phyloP scores from a whole-genome alignment of 495 filamentous ascomycete species.

The Penicillium ochrochloron region DNA sequence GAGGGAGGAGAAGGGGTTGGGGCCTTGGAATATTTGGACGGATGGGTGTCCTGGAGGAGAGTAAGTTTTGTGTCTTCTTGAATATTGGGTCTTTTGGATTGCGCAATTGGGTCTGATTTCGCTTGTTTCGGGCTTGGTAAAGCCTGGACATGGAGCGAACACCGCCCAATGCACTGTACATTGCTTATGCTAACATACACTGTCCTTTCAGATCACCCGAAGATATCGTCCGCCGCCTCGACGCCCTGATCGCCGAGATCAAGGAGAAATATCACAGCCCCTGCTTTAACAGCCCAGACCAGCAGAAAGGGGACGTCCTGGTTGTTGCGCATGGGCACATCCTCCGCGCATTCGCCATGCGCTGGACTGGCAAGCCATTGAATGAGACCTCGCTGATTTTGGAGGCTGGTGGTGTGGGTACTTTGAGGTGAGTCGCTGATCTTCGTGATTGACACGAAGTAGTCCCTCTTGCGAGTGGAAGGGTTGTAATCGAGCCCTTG shows the following conservation, averaged over 20 bases:
- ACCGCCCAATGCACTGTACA: background rate
- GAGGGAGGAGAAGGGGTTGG: conserved; percentile 45
- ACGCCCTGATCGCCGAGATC: conserved; percentile 77
- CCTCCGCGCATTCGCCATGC: conserved; percentile 85
- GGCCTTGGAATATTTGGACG: conserved; percentile 79
- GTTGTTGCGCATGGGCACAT: conserved; percentile 87
- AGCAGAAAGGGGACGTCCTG: conserved; percentile 63
- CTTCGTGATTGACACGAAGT: too few relatives aligned
- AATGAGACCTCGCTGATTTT: conserved; percentile 56
- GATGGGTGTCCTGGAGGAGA: conserved; percentile 77
- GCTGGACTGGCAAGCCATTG: conserved; percentile 77
- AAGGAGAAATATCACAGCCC: conserved; percentile 56
- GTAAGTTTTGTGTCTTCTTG: conserved; percentile 41
- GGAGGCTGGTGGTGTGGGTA: conserved; percentile 84
- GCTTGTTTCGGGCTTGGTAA: conserved; percentile 7
- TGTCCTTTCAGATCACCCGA: conserved; percentile 55
- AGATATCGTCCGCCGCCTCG: conserved; percentile 70
- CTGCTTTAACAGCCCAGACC: conserved; percentile 46
- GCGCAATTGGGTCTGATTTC: background rate
- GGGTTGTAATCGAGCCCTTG: background rate
- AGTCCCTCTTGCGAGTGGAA: background rate
- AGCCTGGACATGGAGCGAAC: background rate
- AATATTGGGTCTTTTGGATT: background rate
- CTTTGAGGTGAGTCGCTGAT: conserved; percentile 61
- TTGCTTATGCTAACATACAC: conserved; percentile 11